Evolutionary conservation across 768 basidiomycete species (phyloP).

Genomic region (Mycena chlorophos): DNA sequence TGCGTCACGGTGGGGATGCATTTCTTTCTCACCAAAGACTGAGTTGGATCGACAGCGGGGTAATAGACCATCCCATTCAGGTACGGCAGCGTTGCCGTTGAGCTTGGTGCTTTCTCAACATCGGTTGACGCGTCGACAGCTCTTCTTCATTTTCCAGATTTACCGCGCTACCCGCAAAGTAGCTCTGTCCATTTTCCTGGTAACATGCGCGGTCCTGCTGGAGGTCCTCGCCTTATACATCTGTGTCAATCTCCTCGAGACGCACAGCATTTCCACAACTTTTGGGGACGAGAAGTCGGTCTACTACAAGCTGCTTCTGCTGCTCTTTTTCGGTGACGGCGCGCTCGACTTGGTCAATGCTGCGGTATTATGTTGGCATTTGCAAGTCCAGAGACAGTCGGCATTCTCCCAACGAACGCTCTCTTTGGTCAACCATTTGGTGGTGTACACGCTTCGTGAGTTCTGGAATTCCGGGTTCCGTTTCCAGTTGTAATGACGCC

Average conservation of each 20-base stretch:
- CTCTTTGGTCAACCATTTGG: conserved; percentile 5
- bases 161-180: conserved; percentile 7
- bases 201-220: conserved; percentile 5
- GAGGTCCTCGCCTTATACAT: conserved; percentile 5
- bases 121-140: background rate
- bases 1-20: too few relatives aligned
- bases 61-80: conserved; percentile 15
- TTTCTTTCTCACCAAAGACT: too few relatives aligned
- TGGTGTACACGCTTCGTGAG: conserved; percentile 20
- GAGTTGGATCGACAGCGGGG: background rate
- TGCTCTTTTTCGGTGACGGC: conserved; percentile 19
- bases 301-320: conserved; percentile 3
- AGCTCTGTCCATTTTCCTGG: conserved; percentile 8
- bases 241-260: conserved; percentile 3
- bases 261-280: conserved; percentile 6
- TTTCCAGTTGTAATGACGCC: background rate
- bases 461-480: too few relatives aligned
- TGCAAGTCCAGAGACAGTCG: conserved; percentile 9
- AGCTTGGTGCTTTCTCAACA: background rate
- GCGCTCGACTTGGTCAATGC: conserved; percentile 15
- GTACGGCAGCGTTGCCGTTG: background rate
- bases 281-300: background rate
- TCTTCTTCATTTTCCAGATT: conserved; percentile 14
- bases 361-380: conserved; percentile 13
- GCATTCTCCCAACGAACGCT: conserved; percentile 13